A percentile compares a stretch with the other conserved stretches of the same genome.
Evolutionary conservation across 2,329 filamentous ascomycete genomes (phyloP).

Genomic region (Colletotrichum viniferum): DNA sequence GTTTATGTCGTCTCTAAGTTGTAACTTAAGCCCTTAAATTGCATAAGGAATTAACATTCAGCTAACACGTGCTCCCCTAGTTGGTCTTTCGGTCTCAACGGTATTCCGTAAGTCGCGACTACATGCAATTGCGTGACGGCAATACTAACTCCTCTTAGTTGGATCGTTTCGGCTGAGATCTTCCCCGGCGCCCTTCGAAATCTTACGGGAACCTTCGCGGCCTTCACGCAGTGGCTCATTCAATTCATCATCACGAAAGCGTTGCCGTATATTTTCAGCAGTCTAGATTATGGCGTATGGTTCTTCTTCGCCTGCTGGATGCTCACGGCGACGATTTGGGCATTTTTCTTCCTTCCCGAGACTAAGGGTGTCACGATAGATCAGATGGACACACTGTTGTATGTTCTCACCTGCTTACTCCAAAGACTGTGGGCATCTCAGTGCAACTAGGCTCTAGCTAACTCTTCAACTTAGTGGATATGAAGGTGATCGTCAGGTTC

Average conservation of each 20-base stretch:
- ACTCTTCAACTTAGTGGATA: neutral
- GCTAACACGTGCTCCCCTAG: slow-evolving; percentile 23
- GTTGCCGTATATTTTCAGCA: slow-evolving; percentile 48
- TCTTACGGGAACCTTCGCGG: slow-evolving; percentile 44
- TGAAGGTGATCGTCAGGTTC: slow-evolving; percentile 4
- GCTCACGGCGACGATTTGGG: slow-evolving; percentile 50
- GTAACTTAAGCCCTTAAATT: neutral
- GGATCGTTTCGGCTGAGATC: slow-evolving; percentile 49
- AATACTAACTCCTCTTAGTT: slow-evolving; percentile 20
- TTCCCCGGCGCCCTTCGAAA: slow-evolving; percentile 48
- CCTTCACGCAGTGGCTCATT: slow-evolving; percentile 44
- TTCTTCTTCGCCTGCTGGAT: slow-evolving; percentile 62
- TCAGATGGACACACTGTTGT: slow-evolving; percentile 46
- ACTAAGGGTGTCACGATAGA: slow-evolving; percentile 60
- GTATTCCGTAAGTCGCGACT: slow-evolving; percentile 34
- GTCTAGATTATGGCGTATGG: slow-evolving; percentile 55
- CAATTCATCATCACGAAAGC: slow-evolving; percentile 49
- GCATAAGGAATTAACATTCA: neutral
- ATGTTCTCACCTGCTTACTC: neutral
- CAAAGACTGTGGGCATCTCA: fast-evolving
- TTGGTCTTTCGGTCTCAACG: slow-evolving; percentile 49
- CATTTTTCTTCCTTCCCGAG: slow-evolving; percentile 58
- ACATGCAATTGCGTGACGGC: neutral
- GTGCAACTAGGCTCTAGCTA: neutral
- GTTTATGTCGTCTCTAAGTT: slow-evolving; percentile 22